phyloP scores from a whole-genome alignment of 192 early-diverging fungal species.

The Rhizophagus sp. region DNA sequence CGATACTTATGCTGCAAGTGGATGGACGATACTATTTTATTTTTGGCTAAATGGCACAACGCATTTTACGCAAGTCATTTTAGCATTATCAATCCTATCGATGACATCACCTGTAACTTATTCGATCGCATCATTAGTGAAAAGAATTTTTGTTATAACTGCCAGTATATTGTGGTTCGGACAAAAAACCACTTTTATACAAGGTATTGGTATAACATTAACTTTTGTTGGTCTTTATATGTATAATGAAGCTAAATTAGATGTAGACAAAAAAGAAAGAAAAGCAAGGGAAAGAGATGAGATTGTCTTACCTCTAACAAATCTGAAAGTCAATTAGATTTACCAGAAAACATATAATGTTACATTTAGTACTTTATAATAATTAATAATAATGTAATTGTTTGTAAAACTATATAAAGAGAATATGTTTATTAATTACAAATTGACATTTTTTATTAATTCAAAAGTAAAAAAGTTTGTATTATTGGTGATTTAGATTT shows the following conservation, averaged over 20 bases:
- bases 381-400: neutral
- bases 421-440: neutral
- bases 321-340: neutral
- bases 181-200: conserved; percentile 65
- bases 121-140: conserved; percentile 81
- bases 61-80: conserved; percentile 80
- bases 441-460: neutral
- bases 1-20: neutral
- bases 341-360: neutral
- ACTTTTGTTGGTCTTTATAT: conserved; percentile 85
- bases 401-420: neutral
- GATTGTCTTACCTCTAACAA: conserved; percentile 24
- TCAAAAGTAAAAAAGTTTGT: neutral
- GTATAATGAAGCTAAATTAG: conserved; percentile 80
- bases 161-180: conserved; percentile 82
- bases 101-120: conserved; percentile 85
- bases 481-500: neutral
- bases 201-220: conserved; percentile 73
- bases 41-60: conserved; percentile 78
- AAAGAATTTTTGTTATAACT: conserved; percentile 90
- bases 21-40: conserved; percentile 47
- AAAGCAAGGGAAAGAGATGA: conserved; percentile 37
- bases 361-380: neutral
- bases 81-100: conserved; percentile 78
- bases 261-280: conserved; percentile 52